These are phyloP conservation scores for Phascolomyces articulosus DNA, from an alignment of 371 early-diverging fungal species.

Conservation along the genomic window DNA sequence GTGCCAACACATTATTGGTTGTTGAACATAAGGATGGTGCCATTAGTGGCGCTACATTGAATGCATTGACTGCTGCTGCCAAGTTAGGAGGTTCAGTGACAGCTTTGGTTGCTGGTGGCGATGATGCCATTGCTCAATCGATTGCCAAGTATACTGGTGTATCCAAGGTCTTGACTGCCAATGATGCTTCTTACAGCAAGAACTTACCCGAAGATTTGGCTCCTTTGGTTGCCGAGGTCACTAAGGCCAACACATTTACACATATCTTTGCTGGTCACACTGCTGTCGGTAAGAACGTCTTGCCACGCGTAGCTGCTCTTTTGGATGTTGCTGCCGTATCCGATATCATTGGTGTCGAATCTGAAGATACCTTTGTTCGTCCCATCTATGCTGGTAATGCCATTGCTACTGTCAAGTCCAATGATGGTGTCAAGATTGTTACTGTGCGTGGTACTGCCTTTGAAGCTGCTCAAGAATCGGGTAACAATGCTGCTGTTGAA, in stretches of 20 bases:
- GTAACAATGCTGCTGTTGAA: constrained; percentile 63
- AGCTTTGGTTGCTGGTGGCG: constrained; percentile 87
- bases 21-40: constrained; percentile 89
- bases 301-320: constrained; percentile 93
- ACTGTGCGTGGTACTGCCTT: constrained; percentile 95
- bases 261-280: constrained; percentile 90
- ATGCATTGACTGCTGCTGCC: constrained; percentile 89
- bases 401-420: constrained; percentile 93
- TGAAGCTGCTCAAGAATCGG: constrained; percentile 67
- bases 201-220: constrained; percentile 84
- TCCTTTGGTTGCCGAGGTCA: constrained; percentile 74
- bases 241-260: constrained; percentile 75
- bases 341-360: constrained; percentile 83
- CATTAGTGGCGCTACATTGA: constrained; percentile 77
- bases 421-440: constrained; percentile 84
- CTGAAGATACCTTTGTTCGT: constrained; percentile 90
- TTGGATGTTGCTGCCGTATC: constrained; percentile 91
- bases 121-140: constrained; percentile 70
- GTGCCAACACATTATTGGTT: constrained; percentile 79
- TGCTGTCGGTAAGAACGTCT: constrained; percentile 90
- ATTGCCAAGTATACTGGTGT: constrained; percentile 78
- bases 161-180: constrained; percentile 84
- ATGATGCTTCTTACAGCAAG: constrained; percentile 79
- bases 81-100: constrained; percentile 81
- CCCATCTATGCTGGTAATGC: constrained; percentile 98